Evolutionary conservation across 345 rosid genomes (phyloP).

Genomic region (Eucalyptus urophylla): DNA sequence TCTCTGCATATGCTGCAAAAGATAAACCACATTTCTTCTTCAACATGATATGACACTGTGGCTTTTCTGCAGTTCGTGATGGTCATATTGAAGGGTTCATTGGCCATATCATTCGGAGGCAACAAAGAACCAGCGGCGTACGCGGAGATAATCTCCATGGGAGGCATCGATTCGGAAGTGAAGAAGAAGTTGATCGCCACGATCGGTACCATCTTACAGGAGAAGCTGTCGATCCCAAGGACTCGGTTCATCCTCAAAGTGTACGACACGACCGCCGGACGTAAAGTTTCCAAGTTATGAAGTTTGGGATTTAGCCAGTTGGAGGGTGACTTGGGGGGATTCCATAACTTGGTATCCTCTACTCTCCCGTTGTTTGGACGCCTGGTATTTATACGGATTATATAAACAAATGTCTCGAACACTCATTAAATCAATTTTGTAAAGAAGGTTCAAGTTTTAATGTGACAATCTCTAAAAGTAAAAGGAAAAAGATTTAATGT

Average conservation of each 20-base stretch:
- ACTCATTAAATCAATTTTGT: background rate
- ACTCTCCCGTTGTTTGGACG: background rate
- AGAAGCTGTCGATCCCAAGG: slow-evolving; percentile 30
- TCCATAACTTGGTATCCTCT: background rate
- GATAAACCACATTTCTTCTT: background rate
- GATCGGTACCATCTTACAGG: slow-evolving; percentile 38
- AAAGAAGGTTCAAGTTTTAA: background rate
- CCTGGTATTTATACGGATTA: background rate
- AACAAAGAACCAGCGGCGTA: slow-evolving; percentile 74
- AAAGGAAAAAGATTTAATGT: background rate
- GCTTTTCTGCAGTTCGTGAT: slow-evolving; percentile 55
- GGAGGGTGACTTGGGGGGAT: background rate
- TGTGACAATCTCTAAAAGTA: background rate
- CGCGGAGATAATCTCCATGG: slow-evolving; percentile 73
- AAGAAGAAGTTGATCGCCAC: slow-evolving; percentile 46
- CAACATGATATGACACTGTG: background rate
- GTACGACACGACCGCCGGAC: slow-evolving; percentile 31
- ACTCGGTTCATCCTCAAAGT: slow-evolving; percentile 66
- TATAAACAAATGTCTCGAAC: background rate
- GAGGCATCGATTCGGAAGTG: slow-evolving; percentile 57
- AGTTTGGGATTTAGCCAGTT: background rate
- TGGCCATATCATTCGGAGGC: slow-evolving; percentile 51
- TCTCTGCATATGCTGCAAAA: background rate
- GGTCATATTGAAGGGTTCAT: slow-evolving; percentile 68
- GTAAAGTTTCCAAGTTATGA: background rate